phyloP scores from a whole-genome alignment of 1,284 basidiomycete genomes.

The Sanghuangporus weigelae region DNA sequence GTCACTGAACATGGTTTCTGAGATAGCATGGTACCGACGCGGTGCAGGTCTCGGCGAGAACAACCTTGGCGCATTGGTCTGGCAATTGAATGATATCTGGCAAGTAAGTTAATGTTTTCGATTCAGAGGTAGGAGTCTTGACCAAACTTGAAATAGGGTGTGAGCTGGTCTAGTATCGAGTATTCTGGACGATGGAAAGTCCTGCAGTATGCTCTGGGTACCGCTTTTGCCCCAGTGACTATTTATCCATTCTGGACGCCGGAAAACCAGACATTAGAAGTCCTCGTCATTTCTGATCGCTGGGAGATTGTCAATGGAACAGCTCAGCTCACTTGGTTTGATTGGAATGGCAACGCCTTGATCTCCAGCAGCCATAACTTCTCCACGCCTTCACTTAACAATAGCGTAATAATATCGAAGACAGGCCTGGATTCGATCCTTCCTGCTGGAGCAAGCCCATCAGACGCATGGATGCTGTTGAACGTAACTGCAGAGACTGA shows the following conservation, averaged over 20 bases:
- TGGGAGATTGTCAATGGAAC: conserved; percentile 43
- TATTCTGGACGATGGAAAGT: conserved; percentile 62
- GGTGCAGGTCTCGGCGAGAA: conserved; percentile 52
- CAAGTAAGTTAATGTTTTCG: conserved; percentile 27
- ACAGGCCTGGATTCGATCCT: conserved; percentile 40
- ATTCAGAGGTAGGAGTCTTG: not conserved
- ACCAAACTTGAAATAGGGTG: conserved; percentile 26
- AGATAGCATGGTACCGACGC: conserved; percentile 56
- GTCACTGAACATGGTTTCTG: conserved; percentile 51
- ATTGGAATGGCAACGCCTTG: conserved; percentile 45
- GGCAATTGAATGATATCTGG: conserved; percentile 69
- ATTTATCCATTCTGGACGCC: conserved; percentile 53
- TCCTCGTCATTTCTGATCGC: conserved; percentile 47
- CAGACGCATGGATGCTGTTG: conserved; percentile 47
- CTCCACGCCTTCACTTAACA: conserved; percentile 44
- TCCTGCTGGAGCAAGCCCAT: conserved; percentile 34
- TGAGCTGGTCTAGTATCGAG: conserved; percentile 56
- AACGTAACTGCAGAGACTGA: conserved; percentile 45
- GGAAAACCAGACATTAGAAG: conserved; percentile 42
- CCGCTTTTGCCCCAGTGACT: conserved; percentile 43
- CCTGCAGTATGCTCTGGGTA: conserved; percentile 46
- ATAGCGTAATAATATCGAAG: conserved; percentile 38
- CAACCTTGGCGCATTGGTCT: conserved; percentile 56
- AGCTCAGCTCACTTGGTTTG: conserved; percentile 53
- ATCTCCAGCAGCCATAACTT: conserved; percentile 36